These are phyloP conservation scores for Sphenostylis stenocarpa DNA, from an alignment of 306 rosid genomes.

Conservation along the genomic window DNA sequence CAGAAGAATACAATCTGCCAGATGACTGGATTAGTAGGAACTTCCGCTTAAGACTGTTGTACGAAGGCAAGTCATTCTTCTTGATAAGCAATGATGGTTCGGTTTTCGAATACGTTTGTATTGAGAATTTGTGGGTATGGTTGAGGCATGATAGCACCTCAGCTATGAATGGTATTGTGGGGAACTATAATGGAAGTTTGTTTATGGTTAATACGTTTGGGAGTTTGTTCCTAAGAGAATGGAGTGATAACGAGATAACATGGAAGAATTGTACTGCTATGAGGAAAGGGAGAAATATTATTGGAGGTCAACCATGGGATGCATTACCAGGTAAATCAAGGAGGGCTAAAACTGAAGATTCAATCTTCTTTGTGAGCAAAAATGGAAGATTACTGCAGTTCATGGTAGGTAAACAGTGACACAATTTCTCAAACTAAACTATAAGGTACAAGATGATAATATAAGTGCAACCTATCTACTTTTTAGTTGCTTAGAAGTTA, in stretches of 20 bases:
- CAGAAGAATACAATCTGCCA: constrained; percentile 45
- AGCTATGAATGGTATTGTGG: constrained; percentile 69
- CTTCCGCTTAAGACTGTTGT: constrained; percentile 75
- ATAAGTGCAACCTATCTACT: constrained; percentile 21
- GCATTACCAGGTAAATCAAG: constrained; percentile 51
- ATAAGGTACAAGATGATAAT: background rate
- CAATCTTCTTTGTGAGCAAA: constrained; percentile 83
- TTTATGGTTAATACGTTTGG: constrained; percentile 72
- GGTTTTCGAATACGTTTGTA: constrained; percentile 69
- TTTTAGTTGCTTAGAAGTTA: constrained; percentile 25
- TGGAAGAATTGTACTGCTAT: constrained; percentile 81
- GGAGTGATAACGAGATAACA: constrained; percentile 56
- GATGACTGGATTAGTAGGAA: constrained; percentile 62
- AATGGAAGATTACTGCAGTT: constrained; percentile 75
- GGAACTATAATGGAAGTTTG: constrained; percentile 85
- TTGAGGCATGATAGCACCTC: constrained; percentile 78
- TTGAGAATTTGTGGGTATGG: constrained; percentile 86
- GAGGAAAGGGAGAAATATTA: constrained; percentile 60
- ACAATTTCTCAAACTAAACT: background rate
- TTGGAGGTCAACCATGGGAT: constrained; percentile 93
- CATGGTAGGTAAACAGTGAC: constrained; percentile 55
- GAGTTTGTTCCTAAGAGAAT: constrained; percentile 78
- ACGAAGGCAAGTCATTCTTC: constrained; percentile 77
- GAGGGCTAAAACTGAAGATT: constrained; percentile 69
- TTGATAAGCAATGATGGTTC: constrained; percentile 67